These are phyloP conservation scores for Skeletonema potamos DNA, from an alignment of 108 stramenopile species.

Conservation along the genomic window DNA sequence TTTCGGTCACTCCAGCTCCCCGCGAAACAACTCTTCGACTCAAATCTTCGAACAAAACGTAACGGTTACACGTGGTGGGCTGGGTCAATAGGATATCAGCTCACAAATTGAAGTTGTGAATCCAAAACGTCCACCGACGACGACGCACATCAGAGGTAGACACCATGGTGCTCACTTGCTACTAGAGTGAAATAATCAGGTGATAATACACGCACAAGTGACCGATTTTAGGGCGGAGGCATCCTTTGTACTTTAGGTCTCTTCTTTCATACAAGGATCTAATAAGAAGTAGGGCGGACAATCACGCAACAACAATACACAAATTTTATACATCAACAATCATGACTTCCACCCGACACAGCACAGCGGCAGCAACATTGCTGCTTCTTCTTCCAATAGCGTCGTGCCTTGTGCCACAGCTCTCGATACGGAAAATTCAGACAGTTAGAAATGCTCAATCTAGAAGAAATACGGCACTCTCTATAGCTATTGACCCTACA, in stretches of 20 bases:
- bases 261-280: too few relatives aligned
- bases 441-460: not conserved
- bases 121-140: not conserved
- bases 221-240: not conserved
- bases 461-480: constrained; percentile 1
- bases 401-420: constrained; percentile 5
- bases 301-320: not conserved
- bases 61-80: not conserved
- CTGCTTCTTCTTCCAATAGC: constrained; percentile 12
- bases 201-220: not conserved
- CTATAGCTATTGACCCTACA: constrained; percentile 18
- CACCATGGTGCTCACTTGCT: not conserved
- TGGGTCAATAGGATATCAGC: not conserved
- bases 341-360: not conserved
- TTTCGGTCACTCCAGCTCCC: too few relatives aligned
- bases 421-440: constrained; percentile 7
- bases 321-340: not conserved
- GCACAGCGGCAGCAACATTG: constrained; percentile 6
- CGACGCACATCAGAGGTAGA: not conserved
- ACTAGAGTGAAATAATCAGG: not conserved
- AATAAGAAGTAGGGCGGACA: not conserved
- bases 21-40: too few relatives aligned
- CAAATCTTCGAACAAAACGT: too few relatives aligned
- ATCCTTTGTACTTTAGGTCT: too few relatives aligned
- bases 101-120: not conserved